Evolutionary conservation across 768 basidiomycete species (phyloP), one percentile per base, ranked within the genome.

Genomic region (Pisolithus tinctorius): DNA sequence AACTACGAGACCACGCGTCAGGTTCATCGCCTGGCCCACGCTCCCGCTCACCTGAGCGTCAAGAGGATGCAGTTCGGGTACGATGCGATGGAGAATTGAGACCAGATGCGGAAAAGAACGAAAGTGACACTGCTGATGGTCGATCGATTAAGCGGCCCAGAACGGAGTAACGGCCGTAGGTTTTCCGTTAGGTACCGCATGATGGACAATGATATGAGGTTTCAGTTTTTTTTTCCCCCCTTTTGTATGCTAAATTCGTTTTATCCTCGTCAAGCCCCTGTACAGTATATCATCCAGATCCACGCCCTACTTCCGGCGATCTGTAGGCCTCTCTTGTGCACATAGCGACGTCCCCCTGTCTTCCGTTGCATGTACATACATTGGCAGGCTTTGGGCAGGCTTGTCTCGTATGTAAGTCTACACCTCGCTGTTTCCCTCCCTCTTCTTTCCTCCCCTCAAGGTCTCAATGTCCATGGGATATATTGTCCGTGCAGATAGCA

Each of bases 21-120:
- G 34, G 36, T 31, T 37, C 49, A 9, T 40, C 56, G 1, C 51
- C 55, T 23, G 50, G 46, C 16, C 47, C 62, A 4, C 62, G 62
- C 31, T 63, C 67, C n/a, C 64, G 57, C 17, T 70, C 63, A 34
- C 54, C 23, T 44, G 67, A 68, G 43, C 58, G 57, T n/a, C 60
- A 56, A 20, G 63, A 60, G 9, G 60, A 54, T 40, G 47, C 51
- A 7, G 16, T 55, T 5, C 25, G 43, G 44, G 43, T 46, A 41
- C 53, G 57, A 11, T 53, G 50, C 14, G 57, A 54, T 16, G 60
- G 45, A 26, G 63, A 61, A 4, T 26, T 50, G 26, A 62, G 60
- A 53, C 49, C 64, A 46, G 63, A 63, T 16, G 47, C 6, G n/a
- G 64, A 55, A 41, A 34, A 34, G 34, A 11, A 11, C 13, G 34